A percentile compares a stretch with the other conserved stretches of the same genome.
Evolutionary conservation across 306 rosid species (phyloP).

Genomic region (Prunus armeniaca): DNA sequence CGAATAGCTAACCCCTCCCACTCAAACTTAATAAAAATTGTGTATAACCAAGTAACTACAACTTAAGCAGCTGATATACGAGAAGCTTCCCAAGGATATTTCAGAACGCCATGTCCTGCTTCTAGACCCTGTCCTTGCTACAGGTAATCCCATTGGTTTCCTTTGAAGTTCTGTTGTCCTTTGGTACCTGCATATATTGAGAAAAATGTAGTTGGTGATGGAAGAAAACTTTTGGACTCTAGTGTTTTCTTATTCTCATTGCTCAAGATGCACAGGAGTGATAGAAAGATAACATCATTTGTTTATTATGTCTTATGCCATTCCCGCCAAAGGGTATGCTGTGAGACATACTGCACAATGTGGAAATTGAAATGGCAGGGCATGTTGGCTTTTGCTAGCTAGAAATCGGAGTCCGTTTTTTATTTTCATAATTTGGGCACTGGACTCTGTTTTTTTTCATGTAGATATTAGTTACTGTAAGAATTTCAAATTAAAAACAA

Average conservation of each 20-base stretch:
- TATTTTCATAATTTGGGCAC: background rate
- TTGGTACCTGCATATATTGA: background rate
- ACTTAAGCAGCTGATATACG: constrained; percentile 82
- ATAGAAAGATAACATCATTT: background rate
- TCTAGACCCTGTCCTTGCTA: constrained; percentile 97
- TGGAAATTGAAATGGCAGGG: background rate
- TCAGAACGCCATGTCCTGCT: constrained; percentile 98
- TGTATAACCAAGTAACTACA: constrained; percentile 10
- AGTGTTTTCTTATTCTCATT: background rate
- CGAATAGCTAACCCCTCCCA: constrained; percentile 6
- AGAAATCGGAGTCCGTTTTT: background rate
- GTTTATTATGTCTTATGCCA: background rate
- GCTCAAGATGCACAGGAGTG: background rate
- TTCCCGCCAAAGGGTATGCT: background rate
- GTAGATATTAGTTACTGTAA: too few relatives aligned
- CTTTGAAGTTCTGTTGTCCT: background rate
- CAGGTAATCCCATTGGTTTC: constrained; percentile 51
- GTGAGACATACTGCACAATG: background rate
- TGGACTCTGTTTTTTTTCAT: background rate
- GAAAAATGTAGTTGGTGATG: background rate
- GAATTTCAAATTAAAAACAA: too few relatives aligned
- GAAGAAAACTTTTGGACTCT: background rate
- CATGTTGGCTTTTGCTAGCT: background rate
- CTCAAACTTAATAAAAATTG: background rate
- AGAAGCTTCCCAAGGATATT: constrained; percentile 94